Evolutionary conservation across 768 basidiomycete genomes (phyloP).

Genomic region (Sporobolomyces roseus): DNA sequence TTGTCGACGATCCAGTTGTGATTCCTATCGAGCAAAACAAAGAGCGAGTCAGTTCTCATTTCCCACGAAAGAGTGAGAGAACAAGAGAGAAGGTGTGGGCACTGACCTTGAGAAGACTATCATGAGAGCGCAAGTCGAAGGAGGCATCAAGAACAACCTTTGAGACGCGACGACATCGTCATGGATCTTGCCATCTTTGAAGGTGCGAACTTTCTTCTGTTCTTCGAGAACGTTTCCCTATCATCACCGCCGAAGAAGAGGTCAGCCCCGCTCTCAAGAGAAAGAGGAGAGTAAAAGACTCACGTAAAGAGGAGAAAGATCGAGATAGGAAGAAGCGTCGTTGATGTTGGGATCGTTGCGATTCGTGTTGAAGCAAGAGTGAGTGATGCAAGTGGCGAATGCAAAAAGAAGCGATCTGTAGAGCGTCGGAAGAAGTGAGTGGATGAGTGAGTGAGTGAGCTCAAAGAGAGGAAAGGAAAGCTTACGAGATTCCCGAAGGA

Average conservation of each 20-base stretch:
- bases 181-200: constrained; percentile 61
- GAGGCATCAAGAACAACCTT: constrained; percentile 61
- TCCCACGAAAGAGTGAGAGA: neutral
- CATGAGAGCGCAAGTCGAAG: constrained; percentile 63
- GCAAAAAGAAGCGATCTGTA: constrained; percentile 27
- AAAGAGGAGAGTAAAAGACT: neutral
- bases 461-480: constrained; percentile 42
- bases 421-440: too few relatives aligned
- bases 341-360: constrained; percentile 52
- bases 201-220: constrained; percentile 57
- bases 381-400: constrained; percentile 46
- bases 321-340: constrained; percentile 67
- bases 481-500: constrained; percentile 65
- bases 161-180: constrained; percentile 59
- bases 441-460: neutral
- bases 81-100: neutral
- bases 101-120: constrained; percentile 64
- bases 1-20: constrained; percentile 63
- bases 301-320: constrained; percentile 59
- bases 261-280: neutral
- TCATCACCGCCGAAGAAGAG: neutral
- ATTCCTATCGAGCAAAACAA: too few relatives aligned
- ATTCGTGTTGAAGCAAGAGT: constrained; percentile 67
- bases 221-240: constrained; percentile 57
- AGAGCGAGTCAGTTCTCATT: too few relatives aligned